Evolutionary conservation across 345 rosid genomes (phyloP).

Genomic region (Limnanthes douglasii): DNA sequence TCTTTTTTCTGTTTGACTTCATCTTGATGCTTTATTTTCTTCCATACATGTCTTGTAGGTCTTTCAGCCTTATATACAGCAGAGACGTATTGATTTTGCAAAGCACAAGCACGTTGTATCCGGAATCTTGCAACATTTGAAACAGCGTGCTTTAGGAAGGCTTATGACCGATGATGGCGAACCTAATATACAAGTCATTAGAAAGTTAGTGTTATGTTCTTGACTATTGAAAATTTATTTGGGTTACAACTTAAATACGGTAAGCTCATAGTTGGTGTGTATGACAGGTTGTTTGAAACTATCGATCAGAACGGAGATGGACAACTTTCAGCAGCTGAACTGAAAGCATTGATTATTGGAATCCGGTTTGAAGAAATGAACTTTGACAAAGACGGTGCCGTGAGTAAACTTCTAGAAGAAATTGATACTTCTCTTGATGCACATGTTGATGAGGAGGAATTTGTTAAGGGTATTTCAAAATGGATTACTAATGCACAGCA

Average conservation of each 20-base stretch:
- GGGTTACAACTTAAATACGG: neutral
- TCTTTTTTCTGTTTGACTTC: neutral
- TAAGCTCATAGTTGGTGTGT: neutral
- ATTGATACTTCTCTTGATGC: constrained; percentile 44
- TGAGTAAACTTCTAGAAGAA: constrained; percentile 34
- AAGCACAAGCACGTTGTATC: constrained; percentile 68
- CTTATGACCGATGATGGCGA: constrained; percentile 45
- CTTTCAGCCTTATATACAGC: constrained; percentile 87
- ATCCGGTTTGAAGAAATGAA: constrained; percentile 67
- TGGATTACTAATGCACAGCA: constrained; percentile 47
- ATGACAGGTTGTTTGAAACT: constrained; percentile 46
- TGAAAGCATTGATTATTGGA: constrained; percentile 61
- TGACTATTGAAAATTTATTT: neutral
- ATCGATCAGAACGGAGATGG: constrained; percentile 46
- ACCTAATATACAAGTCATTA: constrained; percentile 29
- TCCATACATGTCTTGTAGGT: constrained; percentile 16
- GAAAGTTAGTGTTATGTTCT: constrained; percentile 24
- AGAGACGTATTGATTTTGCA: constrained; percentile 54
- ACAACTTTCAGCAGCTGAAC: constrained; percentile 31
- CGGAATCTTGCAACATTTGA: constrained; percentile 53
- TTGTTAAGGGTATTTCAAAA: constrained; percentile 27
- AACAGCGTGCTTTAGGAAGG: constrained; percentile 48
- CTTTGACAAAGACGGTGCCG: constrained; percentile 55
- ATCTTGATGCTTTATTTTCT: constrained; percentile 8
- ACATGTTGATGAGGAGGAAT: constrained; percentile 25